phyloP scores from a whole-genome alignment of 371 early-diverging fungal species.

The Haplosporangium sp. region DNA sequence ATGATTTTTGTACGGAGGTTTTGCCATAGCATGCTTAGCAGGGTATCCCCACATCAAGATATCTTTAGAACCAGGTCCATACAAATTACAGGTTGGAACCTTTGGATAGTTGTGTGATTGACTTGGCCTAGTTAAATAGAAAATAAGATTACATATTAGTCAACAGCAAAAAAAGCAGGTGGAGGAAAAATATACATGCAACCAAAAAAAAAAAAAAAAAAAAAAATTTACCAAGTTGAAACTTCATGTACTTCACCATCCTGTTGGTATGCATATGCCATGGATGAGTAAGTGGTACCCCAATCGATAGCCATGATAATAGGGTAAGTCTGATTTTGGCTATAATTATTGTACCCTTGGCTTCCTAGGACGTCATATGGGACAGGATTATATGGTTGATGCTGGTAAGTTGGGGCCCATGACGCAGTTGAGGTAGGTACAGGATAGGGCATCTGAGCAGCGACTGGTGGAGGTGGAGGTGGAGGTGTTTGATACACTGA shows the following conservation, averaged over 20 bases:
- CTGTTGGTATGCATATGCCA: conserved; percentile 48
- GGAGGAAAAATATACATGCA: too few species aligned
- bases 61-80: conserved; percentile 37
- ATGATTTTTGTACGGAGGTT: conserved; percentile 65
- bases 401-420: background rate
- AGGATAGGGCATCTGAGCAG: conserved; percentile 9
- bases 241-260: conserved; percentile 51
- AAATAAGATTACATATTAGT: background rate
- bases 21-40: conserved; percentile 63
- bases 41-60: conserved; percentile 56
- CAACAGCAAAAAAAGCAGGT: background rate
- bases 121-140: conserved; percentile 23
- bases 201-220: background rate
- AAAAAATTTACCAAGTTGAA: conserved; percentile 33
- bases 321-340: conserved; percentile 32
- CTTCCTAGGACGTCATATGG: background rate
- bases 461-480: background rate
- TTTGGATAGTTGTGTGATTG: conserved; percentile 50
- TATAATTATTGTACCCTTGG: conserved; percentile 3
- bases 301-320: conserved; percentile 53
- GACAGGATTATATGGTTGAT: background rate
- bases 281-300: conserved; percentile 49
- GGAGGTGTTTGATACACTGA: background rate
- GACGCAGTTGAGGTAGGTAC: background rate
- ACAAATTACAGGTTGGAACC: conserved; percentile 47